A percentile compares a stretch with the other conserved stretches of the same genome.
Evolutionary conservation across 306 rosid species (phyloP).

Genomic region (Inga oerstediana): DNA sequence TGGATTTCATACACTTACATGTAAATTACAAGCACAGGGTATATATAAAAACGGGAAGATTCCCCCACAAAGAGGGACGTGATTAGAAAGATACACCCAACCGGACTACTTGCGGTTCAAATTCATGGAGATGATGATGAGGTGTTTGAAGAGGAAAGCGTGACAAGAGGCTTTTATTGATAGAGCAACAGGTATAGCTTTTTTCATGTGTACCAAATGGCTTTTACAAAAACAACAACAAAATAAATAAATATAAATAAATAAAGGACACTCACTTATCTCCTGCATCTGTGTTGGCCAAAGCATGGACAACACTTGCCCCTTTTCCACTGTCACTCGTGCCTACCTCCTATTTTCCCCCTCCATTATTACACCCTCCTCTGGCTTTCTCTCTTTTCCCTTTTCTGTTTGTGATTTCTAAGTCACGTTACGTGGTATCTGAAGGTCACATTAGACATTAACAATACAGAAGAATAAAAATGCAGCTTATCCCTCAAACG

Average conservation of each 20-base stretch:
- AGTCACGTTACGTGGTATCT: no score
- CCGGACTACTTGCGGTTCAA: background rate
- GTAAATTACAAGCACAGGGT: background rate
- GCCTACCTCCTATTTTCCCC: background rate
- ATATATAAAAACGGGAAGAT: background rate
- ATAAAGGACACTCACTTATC: slow-evolving; percentile 27
- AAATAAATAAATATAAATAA: no score
- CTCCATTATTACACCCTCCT: slow-evolving; percentile 8
- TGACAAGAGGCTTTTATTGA: slow-evolving; percentile 29
- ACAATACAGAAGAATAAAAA: no score
- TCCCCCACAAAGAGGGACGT: background rate
- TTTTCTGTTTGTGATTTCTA: no score
- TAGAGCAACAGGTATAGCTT: background rate
- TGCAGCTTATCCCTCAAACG: no score
- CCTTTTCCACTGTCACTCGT: slow-evolving; percentile 28
- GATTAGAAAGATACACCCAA: background rate
- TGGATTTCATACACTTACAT: no score
- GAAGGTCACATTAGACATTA: no score
- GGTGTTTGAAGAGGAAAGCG: background rate
- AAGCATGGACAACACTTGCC: slow-evolving; percentile 22
- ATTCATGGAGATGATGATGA: background rate
- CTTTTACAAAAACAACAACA: background rate
- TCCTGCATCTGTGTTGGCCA: slow-evolving; percentile 31
- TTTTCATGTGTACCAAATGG: slow-evolving; percentile 33
- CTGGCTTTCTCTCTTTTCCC: background rate